phyloP scores from a whole-genome alignment of 23 red algal species.

The Gracilaria gracilis region DNA sequence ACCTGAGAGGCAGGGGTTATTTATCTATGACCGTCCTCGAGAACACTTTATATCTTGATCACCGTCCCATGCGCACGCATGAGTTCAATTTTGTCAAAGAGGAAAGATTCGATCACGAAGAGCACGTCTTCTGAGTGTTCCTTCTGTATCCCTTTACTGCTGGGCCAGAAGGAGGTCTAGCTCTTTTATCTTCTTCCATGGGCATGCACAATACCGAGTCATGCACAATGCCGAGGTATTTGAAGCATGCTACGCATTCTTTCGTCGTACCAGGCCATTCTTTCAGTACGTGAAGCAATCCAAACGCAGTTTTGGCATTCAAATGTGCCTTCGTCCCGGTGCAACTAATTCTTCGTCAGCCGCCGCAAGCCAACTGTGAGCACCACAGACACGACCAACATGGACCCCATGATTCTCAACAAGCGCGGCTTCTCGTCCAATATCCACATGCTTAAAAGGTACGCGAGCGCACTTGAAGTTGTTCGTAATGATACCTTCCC shows the following conservation, averaged over 20 bases:
- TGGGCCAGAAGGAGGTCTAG: too few relatives aligned
- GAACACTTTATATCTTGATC: too few relatives aligned
- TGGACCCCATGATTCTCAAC: conserved; percentile 15
- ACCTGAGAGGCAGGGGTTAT: too few relatives aligned
- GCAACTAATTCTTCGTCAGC: neutral
- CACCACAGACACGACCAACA: conserved; percentile 21
- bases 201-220: too few relatives aligned
- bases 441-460: conserved; percentile 20
- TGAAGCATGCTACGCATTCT: neutral
- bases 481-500: conserved; percentile 3
- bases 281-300: neutral
- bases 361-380: conserved; percentile 17
- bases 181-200: too few relatives aligned
- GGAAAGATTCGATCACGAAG: conserved; percentile 13
- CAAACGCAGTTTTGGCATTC: neutral
- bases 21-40: neutral
- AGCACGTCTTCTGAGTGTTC: conserved; percentile 21
- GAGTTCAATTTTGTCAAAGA: conserved; percentile 69
- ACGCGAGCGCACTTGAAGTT: conserved; percentile 31
- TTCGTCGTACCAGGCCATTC: too few relatives aligned
- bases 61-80: conserved; percentile 11
- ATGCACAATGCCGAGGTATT: too few relatives aligned
- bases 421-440: conserved; percentile 16
- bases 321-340: neutral
- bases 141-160: conserved; percentile 18